Conservation (phyloP, 139 green algal genomes). For the Chlamydomonas sp. region DNA sequence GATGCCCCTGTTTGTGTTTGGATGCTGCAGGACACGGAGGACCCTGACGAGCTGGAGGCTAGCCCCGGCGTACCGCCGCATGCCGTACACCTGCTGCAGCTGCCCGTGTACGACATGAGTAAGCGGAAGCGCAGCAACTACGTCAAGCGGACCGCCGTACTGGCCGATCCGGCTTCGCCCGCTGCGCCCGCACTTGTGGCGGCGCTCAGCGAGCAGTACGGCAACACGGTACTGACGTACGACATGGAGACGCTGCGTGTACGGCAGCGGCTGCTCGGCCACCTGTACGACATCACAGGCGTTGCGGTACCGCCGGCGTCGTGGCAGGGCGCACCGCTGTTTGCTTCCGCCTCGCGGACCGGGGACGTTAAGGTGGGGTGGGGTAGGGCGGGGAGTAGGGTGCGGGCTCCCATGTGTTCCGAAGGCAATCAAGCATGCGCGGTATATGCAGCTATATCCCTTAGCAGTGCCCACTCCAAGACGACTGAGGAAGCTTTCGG, state of each 20-base stretch:
- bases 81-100: background rate
- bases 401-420: no score
- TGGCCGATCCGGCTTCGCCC: background rate
- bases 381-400: no score
- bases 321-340: background rate
- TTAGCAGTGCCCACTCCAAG: no score
- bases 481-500: no score
- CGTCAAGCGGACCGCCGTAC: background rate
- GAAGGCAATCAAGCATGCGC: no score
- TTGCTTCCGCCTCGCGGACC: background rate
- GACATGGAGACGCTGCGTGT: conserved; percentile 7
- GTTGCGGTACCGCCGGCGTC: background rate
- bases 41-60: background rate
- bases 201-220: background rate
- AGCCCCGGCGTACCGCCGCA: background rate
- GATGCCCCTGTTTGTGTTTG: no score
- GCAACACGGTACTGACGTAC: conserved; percentile 9
- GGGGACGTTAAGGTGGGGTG: conserved; percentile 1
- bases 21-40: no score
- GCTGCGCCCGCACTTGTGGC: conserved; percentile 2
- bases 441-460: no score
- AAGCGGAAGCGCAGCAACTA: background rate
- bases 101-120: background rate
- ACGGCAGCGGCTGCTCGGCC: conserved; percentile 5
- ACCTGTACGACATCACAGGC: background rate